Base-by-base conservation (phyloP, 2,329 filamentous ascomycete genomes). In the Epichloe sibirici region DNA sequence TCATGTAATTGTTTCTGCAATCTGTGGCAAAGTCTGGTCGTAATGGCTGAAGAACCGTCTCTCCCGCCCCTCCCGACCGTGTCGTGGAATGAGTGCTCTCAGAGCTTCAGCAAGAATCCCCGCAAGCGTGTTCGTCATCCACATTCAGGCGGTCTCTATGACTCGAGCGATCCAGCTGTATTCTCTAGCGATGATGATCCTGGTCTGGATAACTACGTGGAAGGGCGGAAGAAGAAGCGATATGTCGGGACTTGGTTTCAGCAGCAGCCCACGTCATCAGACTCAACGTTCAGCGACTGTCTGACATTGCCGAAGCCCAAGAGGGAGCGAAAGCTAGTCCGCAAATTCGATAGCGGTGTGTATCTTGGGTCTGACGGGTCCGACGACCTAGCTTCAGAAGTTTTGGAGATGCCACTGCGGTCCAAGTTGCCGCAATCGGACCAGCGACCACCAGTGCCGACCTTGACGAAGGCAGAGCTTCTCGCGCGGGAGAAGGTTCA, bases 121-220 rank as follows among this genome's bases (percentile, higher is more conserved):
- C 63, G 65, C 53, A 74, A 73, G 62, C 71, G 71, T 58, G 63
- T 62, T 51, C 64, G 68, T 43, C 59, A 62, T 35, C 58, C 63
- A 17, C 58, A 53, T 21, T 54, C 60, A 31, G 61, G 60, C 25
- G 60, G 63, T 53, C 61, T 63, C 51, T 69, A 77, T 62, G 81
- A 82, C 62, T 87, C 83, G 21, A 87, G 85, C 62, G 85, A 88
- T 60, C 83, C 83, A 3, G 76, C 81, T 48, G 65, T 87, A 28
- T 88, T 88, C 66, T 87, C 83, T 4, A 84, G 81, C 63, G 85
- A 88, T 54, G 83, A 87, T 60, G 83, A 86, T 53, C 81, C 81
- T 3, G 77, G 78, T 1, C 65, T 83, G 47, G 82, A 86, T 55
- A 83, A 84, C 59, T 86, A 86, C 61, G 69, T 73, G 25, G 69